Evolutionary conservation across 495 filamentous ascomycete species (phyloP).

Genomic region (Podospora didyma): DNA sequence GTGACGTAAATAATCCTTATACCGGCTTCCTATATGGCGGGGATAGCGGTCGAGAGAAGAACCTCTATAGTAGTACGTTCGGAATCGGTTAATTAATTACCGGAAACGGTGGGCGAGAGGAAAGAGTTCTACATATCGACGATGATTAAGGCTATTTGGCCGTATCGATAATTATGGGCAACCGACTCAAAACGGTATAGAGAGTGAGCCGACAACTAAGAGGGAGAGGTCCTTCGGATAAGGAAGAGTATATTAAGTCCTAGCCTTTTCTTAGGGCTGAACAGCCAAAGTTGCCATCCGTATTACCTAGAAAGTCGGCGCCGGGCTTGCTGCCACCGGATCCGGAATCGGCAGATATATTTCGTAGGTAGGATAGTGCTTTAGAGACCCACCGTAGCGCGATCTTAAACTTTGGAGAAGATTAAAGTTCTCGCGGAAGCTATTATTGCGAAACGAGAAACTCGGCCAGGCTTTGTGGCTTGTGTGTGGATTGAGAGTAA

Average conservation of each 20-base stretch:
- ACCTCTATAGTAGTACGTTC: neutral
- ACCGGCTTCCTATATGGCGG: neutral
- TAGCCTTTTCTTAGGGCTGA: neutral
- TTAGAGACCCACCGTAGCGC: too few relatives aligned
- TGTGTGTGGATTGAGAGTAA: too few relatives aligned
- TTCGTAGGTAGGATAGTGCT: too few relatives aligned
- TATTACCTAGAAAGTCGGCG: too few relatives aligned
- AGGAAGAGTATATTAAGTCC: conserved; percentile 1
- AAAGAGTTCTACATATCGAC: conserved; percentile 10
- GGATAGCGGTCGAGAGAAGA: conserved; percentile 4
- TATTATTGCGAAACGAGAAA: too few relatives aligned
- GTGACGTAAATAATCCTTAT: conserved; percentile 1
- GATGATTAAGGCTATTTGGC: neutral
- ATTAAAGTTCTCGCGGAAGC: too few relatives aligned
- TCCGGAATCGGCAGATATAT: too few relatives aligned
- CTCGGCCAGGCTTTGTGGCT: too few relatives aligned
- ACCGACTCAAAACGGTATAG: neutral
- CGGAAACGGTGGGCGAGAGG: conserved; percentile 1
- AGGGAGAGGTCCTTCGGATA: neutral
- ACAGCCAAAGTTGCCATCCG: too few relatives aligned
- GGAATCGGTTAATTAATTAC: neutral
- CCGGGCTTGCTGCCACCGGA: conserved; percentile 2
- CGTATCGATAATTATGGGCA: neutral
- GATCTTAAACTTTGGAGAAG: too few relatives aligned
- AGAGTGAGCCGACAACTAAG: neutral